A percentile compares a stretch with the other conserved stretches of the same genome.
These are phyloP conservation scores for Dissophora globulifera DNA, from an alignment of 192 early-diverging fungal genomes.

Conservation along the genomic window DNA sequence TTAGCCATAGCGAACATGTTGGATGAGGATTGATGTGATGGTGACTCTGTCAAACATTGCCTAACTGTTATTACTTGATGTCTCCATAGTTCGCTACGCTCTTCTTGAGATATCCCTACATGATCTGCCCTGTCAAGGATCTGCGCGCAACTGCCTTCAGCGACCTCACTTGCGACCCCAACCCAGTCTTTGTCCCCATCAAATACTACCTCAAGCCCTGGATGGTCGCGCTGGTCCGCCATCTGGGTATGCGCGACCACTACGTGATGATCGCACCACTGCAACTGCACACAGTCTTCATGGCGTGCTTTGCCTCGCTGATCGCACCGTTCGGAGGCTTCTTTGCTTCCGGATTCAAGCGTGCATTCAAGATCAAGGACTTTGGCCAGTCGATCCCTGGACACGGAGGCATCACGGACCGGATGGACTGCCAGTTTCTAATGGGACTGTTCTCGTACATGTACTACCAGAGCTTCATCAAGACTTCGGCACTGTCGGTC, in stretches of 20 bases:
- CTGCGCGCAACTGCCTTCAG: conserved; percentile 59
- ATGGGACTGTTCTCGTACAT: conserved; percentile 95
- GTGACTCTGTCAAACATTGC: neutral
- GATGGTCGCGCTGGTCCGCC: conserved; percentile 42
- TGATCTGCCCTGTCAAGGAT: conserved; percentile 70
- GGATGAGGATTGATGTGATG: no score
- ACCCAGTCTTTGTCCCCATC: conserved; percentile 64
- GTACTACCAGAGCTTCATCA: conserved; percentile 90
- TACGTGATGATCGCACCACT: conserved; percentile 81
- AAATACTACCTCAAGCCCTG: conserved; percentile 54
- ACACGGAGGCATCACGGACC: conserved; percentile 97
- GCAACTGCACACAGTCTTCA: conserved; percentile 90
- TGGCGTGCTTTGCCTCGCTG: conserved; percentile 92
- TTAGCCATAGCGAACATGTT: no score
- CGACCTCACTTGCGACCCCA: conserved; percentile 61
- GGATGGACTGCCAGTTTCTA: conserved; percentile 98
- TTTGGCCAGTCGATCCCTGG: conserved; percentile 97
- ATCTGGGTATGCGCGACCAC: conserved; percentile 35
- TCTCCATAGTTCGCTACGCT: conserved; percentile 55
- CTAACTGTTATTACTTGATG: neutral
- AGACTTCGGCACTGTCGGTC: conserved; percentile 56
- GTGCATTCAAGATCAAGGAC: conserved; percentile 98
- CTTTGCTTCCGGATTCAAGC: conserved; percentile 96
- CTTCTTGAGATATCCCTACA: conserved; percentile 64
- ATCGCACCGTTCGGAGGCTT: conserved; percentile 99